These are phyloP conservation scores for Glycine tomentella DNA, from an alignment of 306 rosid genomes.

Conservation along the genomic window DNA sequence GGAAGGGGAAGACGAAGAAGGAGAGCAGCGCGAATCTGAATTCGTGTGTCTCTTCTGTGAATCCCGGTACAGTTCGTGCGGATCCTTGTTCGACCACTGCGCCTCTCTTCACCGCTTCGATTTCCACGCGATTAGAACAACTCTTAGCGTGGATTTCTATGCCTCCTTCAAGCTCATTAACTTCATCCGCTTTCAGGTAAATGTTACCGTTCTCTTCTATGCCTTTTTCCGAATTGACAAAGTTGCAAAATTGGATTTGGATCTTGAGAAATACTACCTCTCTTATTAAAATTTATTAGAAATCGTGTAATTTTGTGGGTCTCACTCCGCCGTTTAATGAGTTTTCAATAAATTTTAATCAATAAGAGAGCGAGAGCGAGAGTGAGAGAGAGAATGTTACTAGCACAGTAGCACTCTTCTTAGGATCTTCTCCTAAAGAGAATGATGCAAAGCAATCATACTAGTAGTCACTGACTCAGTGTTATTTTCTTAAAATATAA, in stretches of 20 bases:
- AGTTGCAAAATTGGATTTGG: not conserved
- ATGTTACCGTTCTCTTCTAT: constrained; percentile 32
- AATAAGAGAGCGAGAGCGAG: no score
- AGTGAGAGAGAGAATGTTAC: not conserved
- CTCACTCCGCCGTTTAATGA: not conserved
- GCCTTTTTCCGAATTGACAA: no score
- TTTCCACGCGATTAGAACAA: constrained; percentile 52
- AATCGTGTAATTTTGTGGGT: no score
- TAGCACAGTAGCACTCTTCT: not conserved
- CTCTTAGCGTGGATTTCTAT: constrained; percentile 72
- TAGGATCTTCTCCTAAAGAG: not conserved
- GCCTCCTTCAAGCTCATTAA: constrained; percentile 83
- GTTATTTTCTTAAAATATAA: not conserved
- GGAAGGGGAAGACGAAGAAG: constrained; percentile 56
- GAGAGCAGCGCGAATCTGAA: constrained; percentile 48
- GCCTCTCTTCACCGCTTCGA: constrained; percentile 67
- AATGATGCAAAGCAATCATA: not conserved
- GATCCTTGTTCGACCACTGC: constrained; percentile 71
- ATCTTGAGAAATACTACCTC: no score
- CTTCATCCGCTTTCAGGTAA: constrained; percentile 69
- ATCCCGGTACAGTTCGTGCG: constrained; percentile 50
- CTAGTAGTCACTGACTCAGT: no score
- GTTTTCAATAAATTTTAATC: not conserved
- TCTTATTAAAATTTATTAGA: no score
- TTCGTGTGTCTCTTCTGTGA: constrained; percentile 81